Conservation (phyloP, 2,329 filamentous ascomycete species). For the Sporothrix mexicana region DNA sequence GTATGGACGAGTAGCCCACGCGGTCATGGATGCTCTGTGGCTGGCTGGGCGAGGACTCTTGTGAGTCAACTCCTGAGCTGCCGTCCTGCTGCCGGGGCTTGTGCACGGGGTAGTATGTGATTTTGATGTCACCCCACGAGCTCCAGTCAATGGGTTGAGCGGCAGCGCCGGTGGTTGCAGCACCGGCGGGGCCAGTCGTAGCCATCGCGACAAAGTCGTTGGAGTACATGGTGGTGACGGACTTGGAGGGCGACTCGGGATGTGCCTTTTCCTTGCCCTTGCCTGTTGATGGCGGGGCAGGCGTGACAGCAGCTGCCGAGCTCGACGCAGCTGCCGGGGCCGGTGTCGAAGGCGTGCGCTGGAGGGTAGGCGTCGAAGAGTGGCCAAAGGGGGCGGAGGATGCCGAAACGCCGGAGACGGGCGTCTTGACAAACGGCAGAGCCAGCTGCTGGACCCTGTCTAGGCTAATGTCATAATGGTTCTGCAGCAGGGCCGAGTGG, state of each 20-base stretch:
- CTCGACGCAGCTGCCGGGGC: conserved; percentile 40
- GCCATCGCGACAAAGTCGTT: conserved; percentile 82
- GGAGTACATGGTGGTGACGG: conserved; percentile 69
- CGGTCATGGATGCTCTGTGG: conserved; percentile 18
- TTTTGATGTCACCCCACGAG: conserved; percentile 78
- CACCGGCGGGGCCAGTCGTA: conserved; percentile 50
- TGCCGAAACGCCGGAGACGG: conserved; percentile 57
- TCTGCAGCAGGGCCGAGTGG: conserved; percentile 74
- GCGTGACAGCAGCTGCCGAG: conserved; percentile 57
- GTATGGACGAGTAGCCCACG: conserved; percentile 52
- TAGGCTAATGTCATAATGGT: conserved; percentile 80
- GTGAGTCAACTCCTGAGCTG: conserved; percentile 30
- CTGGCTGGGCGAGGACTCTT: conserved; percentile 10
- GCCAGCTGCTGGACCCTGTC: conserved; percentile 86
- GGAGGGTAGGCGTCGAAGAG: conserved; percentile 18
- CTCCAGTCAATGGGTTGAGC: conserved; percentile 58
- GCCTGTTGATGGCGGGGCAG: conserved; percentile 46
- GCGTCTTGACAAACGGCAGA: conserved; percentile 78
- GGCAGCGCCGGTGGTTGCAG: conserved; percentile 37
- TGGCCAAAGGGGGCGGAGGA: conserved; percentile 26
- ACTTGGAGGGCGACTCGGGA: conserved; percentile 47
- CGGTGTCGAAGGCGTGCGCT: conserved; percentile 19
- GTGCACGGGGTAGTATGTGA: conserved; percentile 73
- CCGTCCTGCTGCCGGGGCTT: conserved; percentile 41
- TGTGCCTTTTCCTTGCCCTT: conserved; percentile 79